Conservation (phyloP, 2,329 filamentous ascomycete genomes). For the Endocalyx cinctus region DNA sequence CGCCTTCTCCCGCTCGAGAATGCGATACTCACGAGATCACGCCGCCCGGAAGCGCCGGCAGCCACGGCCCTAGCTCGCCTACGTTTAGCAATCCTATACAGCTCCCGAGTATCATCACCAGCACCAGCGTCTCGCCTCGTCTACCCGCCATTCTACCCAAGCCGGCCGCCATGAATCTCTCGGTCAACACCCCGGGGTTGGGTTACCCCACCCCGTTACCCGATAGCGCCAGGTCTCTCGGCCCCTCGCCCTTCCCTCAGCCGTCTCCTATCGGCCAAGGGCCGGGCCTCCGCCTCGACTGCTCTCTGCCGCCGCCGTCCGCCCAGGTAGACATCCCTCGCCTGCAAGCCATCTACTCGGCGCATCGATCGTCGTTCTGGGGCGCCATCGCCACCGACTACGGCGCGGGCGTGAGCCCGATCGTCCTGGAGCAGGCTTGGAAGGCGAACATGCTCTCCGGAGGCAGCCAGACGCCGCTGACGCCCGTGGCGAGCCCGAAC, state of each 20-base stretch:
- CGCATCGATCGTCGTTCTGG: conserved; percentile 71
- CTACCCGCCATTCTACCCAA: conserved; percentile 63
- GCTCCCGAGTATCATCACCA: conserved; percentile 48
- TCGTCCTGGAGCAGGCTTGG: conserved; percentile 68
- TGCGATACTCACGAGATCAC: conserved; percentile 44
- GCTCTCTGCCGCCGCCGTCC: conserved; percentile 38
- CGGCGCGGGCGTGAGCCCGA: conserved; percentile 56
- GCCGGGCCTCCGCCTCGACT: conserved; percentile 56
- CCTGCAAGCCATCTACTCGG: conserved; percentile 65
- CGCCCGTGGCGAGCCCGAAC: conserved; percentile 48
- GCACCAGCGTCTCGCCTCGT: conserved; percentile 41
- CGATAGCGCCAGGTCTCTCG: conserved; percentile 37
- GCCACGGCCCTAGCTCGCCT: conserved; percentile 42
- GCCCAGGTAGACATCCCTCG: conserved; percentile 58
- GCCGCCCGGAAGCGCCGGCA: conserved; percentile 40
- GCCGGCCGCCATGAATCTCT: conserved; percentile 48
- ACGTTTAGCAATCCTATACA: conserved; percentile 40
- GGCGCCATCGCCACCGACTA: conserved; percentile 67
- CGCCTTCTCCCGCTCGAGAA: conserved; percentile 48
- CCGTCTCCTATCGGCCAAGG: conserved; percentile 35
- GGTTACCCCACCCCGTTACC: conserved; percentile 37
- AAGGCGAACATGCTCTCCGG: conserved; percentile 41
- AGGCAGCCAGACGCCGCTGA: conserved; percentile 42
- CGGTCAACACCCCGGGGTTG: conserved; percentile 31
- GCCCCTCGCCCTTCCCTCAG: conserved; percentile 40